Evolutionary conservation across 352 stramenopile species (phyloP), one percentile per base, ranked within the genome.

Genomic region (Phytophthora macrochlamydospora): DNA sequence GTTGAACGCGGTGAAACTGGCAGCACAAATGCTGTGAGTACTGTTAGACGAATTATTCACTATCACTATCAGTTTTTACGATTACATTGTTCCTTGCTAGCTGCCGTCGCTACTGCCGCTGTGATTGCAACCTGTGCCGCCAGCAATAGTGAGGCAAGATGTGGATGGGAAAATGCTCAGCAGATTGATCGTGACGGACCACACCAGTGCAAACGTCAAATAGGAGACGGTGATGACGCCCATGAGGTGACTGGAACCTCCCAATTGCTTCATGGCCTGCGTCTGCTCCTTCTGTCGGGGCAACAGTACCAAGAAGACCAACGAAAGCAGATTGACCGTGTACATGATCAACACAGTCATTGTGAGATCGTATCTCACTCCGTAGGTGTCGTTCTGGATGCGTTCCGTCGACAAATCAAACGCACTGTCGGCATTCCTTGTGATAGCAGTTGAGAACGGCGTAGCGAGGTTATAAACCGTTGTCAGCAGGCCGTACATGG

Each of bases 221-320:
- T 85, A 87, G 12, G 35, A 35, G 29, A 85, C 56, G 6, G 78
- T 86, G 48, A 86, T 54, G 32, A 66, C 60, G 38, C 72, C 78
- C 67, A 90, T 80, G 51, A 87, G 73, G 48, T 74, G 63, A 50
- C 71, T 83, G 38, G 72, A 88, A 24, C 77, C 79, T n/a, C 80
- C 83, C n/a, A 79, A 35, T 38, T 76, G 72, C 72, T 91, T 91
- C 60, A 92, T 79, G 28, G 67, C 65, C 44, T 83, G 79, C 3
- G 81, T 83, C 54, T 89, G 65, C 51, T 80, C 69, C 62, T 92
- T 92, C 53, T 92, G 83, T 13, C 77, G 75, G 28, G 83, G 81
- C 14, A 92, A 70, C 53, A 89, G 69, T 9, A 71, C 42, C 30
- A 92, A 61, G 57, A 81, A 87, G 4, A 44, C 29, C 2, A 90